A percentile compares a stretch with the other conserved stretches of the same genome.
Evolutionary conservation across 2,329 filamentous ascomycete genomes (phyloP).

Genomic region (Chaetomium olivaceum): DNA sequence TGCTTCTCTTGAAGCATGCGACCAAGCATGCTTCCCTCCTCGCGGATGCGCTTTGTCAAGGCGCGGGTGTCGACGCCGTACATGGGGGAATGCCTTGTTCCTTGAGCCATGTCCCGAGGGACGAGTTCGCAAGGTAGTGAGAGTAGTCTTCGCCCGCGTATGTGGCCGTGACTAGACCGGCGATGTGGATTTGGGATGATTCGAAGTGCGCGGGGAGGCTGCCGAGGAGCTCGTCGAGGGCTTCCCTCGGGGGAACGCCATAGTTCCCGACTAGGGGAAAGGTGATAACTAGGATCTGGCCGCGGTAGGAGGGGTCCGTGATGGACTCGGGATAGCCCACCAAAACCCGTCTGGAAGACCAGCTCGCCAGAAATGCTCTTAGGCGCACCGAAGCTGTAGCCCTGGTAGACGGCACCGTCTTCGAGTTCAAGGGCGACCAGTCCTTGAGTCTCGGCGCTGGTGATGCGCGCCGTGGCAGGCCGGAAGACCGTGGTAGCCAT

Average conservation of each 20-base stretch:
- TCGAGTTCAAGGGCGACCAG: slow-evolving; percentile 87
- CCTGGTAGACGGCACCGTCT: slow-evolving; percentile 88
- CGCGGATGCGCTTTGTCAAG: slow-evolving; percentile 89
- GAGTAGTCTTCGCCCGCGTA: slow-evolving; percentile 96
- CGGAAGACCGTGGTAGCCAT: slow-evolving; percentile 47
- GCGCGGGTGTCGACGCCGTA: slow-evolving; percentile 93
- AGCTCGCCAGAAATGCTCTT: slow-evolving; percentile 95
- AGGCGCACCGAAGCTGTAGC: slow-evolving; percentile 92
- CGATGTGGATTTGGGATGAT: slow-evolving; percentile 87
- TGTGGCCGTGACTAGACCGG: slow-evolving; percentile 84
- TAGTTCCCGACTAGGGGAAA: slow-evolving; percentile 98
- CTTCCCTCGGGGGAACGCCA: slow-evolving; percentile 86
- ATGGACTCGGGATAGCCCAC: slow-evolving; percentile 97
- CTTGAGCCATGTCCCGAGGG: slow-evolving; percentile 91
- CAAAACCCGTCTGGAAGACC: slow-evolving; percentile 99
- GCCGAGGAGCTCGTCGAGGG: slow-evolving; percentile 78
- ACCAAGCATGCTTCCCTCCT: slow-evolving; percentile 95
- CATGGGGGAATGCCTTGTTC: slow-evolving; percentile 90
- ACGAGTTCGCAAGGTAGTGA: slow-evolving; percentile 88
- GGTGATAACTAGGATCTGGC: slow-evolving; percentile 97
- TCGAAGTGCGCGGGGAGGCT: slow-evolving; percentile 93
- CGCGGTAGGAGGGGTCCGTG: slow-evolving; percentile 83
- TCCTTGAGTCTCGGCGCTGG: slow-evolving; percentile 55
- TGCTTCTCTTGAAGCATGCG: slow-evolving; percentile 76
- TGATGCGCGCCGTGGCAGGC: slow-evolving; percentile 63